Evolutionary conservation across 305 asterid species (phyloP).

Genomic region (Solanum aculeatissimum): DNA sequence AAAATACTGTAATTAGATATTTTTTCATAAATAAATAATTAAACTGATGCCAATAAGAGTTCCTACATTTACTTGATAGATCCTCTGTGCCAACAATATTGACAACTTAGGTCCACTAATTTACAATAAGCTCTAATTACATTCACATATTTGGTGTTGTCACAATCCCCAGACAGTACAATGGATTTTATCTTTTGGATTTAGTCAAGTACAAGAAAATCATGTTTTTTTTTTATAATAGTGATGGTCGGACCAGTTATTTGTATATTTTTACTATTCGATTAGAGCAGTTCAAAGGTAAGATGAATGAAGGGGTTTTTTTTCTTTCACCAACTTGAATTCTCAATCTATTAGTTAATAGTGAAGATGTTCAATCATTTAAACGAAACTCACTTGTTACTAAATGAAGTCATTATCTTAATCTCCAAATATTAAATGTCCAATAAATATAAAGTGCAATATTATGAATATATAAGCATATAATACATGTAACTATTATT

Average conservation of each 20-base stretch:
- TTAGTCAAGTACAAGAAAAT: not conserved
- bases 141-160: not conserved
- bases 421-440: not conserved
- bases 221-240: not conserved
- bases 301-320: not conserved
- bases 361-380: too few species aligned
- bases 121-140: not conserved
- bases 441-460: not conserved
- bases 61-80: not conserved
- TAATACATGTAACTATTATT: not conserved
- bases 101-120: not conserved
- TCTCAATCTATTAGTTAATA: too few species aligned
- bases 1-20: too few species aligned
- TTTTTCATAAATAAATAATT: too few species aligned
- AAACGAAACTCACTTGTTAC: not conserved
- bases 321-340: too few species aligned
- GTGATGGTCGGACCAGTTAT: not conserved
- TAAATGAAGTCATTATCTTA: not conserved
- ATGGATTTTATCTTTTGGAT: not conserved
- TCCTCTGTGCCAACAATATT: not conserved
- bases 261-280: not conserved
- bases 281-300: not conserved
- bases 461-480: not conserved
- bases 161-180: not conserved
- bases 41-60: not conserved